These are phyloP conservation scores for Pulveroboletus sp. DNA, from an alignment of 768 basidiomycete genomes.

Conservation along the genomic window DNA sequence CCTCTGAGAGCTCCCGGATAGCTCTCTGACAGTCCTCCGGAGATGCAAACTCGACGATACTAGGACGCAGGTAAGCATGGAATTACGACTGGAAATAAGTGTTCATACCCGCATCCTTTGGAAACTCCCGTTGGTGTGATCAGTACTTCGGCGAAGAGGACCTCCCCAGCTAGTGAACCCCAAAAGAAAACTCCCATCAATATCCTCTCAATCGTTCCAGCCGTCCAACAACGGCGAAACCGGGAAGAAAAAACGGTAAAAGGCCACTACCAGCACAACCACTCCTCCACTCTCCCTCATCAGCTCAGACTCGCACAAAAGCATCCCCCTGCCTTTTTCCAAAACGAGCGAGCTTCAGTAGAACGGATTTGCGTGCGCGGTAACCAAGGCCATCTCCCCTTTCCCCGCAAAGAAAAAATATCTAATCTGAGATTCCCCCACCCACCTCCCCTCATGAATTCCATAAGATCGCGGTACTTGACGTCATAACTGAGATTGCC, in stretches of 20 bases:
- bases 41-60: constrained; percentile 94
- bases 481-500: constrained; percentile 99
- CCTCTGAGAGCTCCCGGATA: constrained; percentile 86
- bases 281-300: constrained; percentile 33
- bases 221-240: constrained; percentile 45
- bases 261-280: constrained; percentile 34
- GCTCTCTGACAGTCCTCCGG: constrained; percentile 86
- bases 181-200: constrained; percentile 91
- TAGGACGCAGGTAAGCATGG: constrained; percentile 31
- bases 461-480: constrained; percentile 98
- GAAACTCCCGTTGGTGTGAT: constrained; percentile 94
- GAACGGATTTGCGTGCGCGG: constrained; percentile 31
- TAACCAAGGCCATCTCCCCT: constrained; percentile 25
- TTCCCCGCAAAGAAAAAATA: constrained; percentile 45
- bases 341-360: constrained; percentile 33
- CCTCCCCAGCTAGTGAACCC: constrained; percentile 96
- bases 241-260: constrained; percentile 36
- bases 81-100: not conserved
- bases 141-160: constrained; percentile 99
- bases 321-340: constrained; percentile 30
- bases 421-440: constrained; percentile 67
- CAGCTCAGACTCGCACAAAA: constrained; percentile 33
- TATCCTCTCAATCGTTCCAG: constrained; percentile 70
- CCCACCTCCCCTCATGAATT: constrained; percentile 99
- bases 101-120: constrained; percentile 96